Conservation (phyloP, 2,329 filamentous ascomycete species). For the Colletotrichum orchidophilum region DNA sequence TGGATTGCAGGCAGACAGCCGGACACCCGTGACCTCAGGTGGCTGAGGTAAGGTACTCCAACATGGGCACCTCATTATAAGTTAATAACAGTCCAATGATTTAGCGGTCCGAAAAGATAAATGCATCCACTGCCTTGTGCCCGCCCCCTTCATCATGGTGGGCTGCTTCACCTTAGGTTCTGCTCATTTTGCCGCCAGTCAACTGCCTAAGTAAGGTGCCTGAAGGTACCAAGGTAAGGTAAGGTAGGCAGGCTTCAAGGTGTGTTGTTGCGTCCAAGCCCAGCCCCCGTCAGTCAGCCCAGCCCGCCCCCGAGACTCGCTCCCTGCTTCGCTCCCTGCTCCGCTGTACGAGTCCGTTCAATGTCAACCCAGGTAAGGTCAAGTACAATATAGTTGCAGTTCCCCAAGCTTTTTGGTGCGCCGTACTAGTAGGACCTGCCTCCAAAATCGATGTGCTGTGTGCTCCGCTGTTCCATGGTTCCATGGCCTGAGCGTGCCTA, state of each 20-base stretch:
- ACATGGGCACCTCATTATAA: not conserved
- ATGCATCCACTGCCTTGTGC: not conserved
- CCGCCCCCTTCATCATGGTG: not conserved
- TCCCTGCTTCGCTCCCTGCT: not conserved
- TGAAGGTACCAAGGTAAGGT: too few species aligned
- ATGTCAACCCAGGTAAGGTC: not conserved
- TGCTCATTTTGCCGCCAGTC: not conserved
- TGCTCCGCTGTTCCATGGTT: not conserved
- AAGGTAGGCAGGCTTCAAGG: too few species aligned
- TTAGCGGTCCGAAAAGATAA: not conserved
- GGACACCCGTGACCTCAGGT: not conserved
- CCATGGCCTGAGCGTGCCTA: not conserved
- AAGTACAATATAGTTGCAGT: not conserved
- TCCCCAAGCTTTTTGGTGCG: not conserved
- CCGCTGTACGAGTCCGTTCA: not conserved
- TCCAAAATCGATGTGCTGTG: not conserved
- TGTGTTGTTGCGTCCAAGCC: not conserved
- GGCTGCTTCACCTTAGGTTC: not conserved
- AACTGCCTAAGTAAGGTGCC: not conserved
- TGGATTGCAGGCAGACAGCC: too few species aligned
- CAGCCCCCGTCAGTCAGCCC: not conserved
- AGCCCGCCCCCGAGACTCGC: not conserved
- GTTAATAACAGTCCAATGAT: not conserved
- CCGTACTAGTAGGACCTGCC: not conserved
- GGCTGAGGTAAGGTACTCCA: not conserved